A percentile compares a stretch with the other conserved stretches of the same genome.
phyloP scores from a whole-genome alignment of 2,329 filamentous ascomycete species.

The Colletotrichum sp. region DNA sequence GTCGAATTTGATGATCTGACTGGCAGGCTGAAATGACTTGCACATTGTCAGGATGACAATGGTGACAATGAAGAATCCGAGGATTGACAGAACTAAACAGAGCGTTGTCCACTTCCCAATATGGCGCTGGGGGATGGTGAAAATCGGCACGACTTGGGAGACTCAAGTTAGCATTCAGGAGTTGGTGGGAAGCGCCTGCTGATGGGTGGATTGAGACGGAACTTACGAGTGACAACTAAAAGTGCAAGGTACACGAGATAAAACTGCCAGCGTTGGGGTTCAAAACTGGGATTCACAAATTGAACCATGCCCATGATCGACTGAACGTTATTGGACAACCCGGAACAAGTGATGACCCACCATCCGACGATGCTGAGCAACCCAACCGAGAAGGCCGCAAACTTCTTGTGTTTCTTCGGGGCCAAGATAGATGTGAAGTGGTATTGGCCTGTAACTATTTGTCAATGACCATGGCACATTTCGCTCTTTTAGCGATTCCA shows the following conservation, averaged over 20 bases:
- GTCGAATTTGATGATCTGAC: conserved; percentile 6
- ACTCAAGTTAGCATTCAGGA: background rate
- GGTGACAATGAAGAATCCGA: conserved; percentile 12
- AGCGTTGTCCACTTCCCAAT: conserved; percentile 18
- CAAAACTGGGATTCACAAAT: conserved; percentile 15
- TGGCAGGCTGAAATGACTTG: conserved; percentile 9
- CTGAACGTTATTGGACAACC: conserved; percentile 21
- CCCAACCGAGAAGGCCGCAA: conserved; percentile 20
- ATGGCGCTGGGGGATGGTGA: conserved; percentile 22
- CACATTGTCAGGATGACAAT: conserved; percentile 4
- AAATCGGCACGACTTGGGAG: conserved; percentile 23
- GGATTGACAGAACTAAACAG: conserved; percentile 14
- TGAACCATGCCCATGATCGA: conserved; percentile 22
- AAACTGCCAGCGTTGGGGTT: conserved; percentile 20
- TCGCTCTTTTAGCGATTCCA: background rate
- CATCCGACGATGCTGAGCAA: conserved; percentile 20
- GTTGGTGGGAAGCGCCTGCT: background rate
- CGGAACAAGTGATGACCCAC: conserved; percentile 25
- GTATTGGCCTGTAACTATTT: conserved; percentile 19
- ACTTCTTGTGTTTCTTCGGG: conserved; percentile 15
- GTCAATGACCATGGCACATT: background rate
- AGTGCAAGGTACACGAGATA: conserved; percentile 22
- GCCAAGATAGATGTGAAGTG: conserved; percentile 23
- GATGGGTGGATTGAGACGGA: background rate
- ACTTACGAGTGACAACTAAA: conserved; percentile 19